These are phyloP conservation scores for Sicyos edulis DNA, from an alignment of 306 rosid genomes.

Conservation along the genomic window DNA sequence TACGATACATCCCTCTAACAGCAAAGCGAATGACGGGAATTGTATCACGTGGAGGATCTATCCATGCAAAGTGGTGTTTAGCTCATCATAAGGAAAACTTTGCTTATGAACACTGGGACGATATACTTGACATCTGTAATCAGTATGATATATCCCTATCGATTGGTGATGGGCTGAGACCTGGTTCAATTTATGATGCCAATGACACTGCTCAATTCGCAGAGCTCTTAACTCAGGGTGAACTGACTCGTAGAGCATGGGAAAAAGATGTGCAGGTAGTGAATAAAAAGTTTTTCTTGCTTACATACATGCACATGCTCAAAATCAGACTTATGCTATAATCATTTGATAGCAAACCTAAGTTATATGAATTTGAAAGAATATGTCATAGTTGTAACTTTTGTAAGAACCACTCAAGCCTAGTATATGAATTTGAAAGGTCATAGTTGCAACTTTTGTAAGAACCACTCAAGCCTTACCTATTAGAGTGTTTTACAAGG, in stretches of 20 bases:
- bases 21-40: conserved; percentile 98
- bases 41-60: conserved; percentile 96
- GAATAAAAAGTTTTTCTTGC: not conserved
- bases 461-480: conserved; percentile 2
- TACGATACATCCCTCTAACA: conserved; percentile 87
- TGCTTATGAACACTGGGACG: conserved; percentile 98
- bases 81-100: conserved; percentile 94
- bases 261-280: conserved; percentile 96
- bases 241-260: conserved; percentile 96
- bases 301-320: not conserved
- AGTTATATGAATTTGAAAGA: too few relatives aligned
- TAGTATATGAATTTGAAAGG: not conserved
- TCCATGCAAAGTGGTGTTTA: conserved; percentile 99
- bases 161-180: conserved; percentile 93
- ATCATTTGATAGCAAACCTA: not conserved
- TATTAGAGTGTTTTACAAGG: too few relatives aligned
- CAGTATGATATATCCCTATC: conserved; percentile 92
- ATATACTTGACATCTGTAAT: conserved; percentile 93
- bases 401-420: not conserved
- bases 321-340: not conserved
- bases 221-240: conserved; percentile 98
- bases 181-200: conserved; percentile 98
- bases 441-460: too few relatives aligned
- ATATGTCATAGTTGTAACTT: too few relatives aligned
- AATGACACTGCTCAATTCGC: conserved; percentile 98